phyloP scores from a whole-genome alignment of 495 filamentous ascomycete species.

The Aspergillus mulundensis region DNA sequence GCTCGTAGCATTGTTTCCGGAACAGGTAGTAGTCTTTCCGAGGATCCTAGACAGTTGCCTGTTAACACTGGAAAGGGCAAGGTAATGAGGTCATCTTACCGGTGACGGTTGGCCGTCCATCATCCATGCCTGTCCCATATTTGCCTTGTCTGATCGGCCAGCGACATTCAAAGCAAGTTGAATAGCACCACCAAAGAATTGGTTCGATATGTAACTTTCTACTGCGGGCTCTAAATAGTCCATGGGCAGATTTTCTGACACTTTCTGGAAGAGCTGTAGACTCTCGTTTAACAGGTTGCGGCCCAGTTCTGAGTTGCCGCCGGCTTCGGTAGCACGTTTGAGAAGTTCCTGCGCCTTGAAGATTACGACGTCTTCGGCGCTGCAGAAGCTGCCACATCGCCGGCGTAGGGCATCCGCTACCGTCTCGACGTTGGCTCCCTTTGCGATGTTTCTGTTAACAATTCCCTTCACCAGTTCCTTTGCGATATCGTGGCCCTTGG shows the following conservation, averaged over 20 bases:
- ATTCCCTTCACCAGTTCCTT: conserved; percentile 97
- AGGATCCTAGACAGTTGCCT: conserved; percentile 50
- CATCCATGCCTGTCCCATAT: conserved; percentile 73
- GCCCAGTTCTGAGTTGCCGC: conserved; percentile 68
- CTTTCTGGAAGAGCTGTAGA: conserved; percentile 79
- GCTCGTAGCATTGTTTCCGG: conserved; percentile 74
- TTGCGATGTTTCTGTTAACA: conserved; percentile 94
- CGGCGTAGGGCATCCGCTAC: conserved; percentile 88
- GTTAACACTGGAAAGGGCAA: conserved; percentile 41
- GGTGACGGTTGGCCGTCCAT: conserved; percentile 55
- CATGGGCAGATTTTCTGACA: conserved; percentile 73
- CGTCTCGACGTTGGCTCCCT: conserved; percentile 92
- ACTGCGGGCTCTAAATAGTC: conserved; percentile 76
- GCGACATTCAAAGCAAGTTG: conserved; percentile 80
- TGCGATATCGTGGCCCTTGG: conserved; percentile 80
- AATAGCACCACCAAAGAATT: conserved; percentile 91
- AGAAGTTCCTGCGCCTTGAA: conserved; percentile 97
- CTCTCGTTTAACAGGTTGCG: conserved; percentile 84
- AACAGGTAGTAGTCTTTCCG: conserved; percentile 61
- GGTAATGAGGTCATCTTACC: conserved; percentile 29
- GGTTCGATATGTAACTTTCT: conserved; percentile 68
- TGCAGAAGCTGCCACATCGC: conserved; percentile 94
- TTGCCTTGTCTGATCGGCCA: conserved; percentile 74
- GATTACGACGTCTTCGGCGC: conserved; percentile 89
- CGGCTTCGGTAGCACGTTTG: conserved; percentile 77